These are phyloP conservation scores for Apiotrichum montevideense DNA, from an alignment of 1,284 basidiomycete species.

Conservation along the genomic window DNA sequence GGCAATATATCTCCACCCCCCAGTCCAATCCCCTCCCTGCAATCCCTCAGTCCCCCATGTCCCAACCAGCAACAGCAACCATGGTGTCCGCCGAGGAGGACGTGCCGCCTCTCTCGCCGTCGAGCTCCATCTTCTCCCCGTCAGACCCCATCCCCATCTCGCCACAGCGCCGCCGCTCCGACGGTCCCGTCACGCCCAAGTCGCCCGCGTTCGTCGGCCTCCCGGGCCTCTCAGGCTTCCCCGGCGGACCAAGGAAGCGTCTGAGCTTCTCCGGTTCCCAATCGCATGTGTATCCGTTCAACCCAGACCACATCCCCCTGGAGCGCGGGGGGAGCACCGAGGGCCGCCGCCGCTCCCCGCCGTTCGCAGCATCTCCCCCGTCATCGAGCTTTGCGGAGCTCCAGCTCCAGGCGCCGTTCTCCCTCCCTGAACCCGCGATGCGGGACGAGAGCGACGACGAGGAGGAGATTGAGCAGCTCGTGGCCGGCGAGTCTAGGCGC, in stretches of 20 bases:
- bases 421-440: not conserved
- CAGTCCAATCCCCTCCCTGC: too few relatives aligned
- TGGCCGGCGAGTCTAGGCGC: too few relatives aligned
- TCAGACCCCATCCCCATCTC: not conserved
- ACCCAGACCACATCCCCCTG: not conserved
- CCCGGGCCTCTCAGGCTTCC: not conserved
- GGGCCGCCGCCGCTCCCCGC: not conserved
- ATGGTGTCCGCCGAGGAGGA: not conserved
- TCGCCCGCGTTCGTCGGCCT: slow-evolving; percentile 4
- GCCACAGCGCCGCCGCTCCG: slow-evolving; percentile 6
- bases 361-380: too few relatives aligned
- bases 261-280: too few relatives aligned
- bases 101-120: not conserved
- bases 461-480: not conserved
- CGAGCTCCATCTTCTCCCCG: not conserved
- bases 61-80: not conserved
- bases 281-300: too few relatives aligned
- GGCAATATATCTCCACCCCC: too few relatives aligned
- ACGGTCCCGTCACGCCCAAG: slow-evolving; percentile 7
- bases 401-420: too few relatives aligned
- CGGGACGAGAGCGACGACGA: not conserved
- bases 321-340: slow-evolving; percentile 2
- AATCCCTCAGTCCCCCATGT: too few relatives aligned
- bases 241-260: not conserved
- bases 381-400: too few relatives aligned